Evolutionary conservation across 345 rosid genomes (phyloP), one percentile per base, ranked within the genome.

Genomic region (Citrus sp.): DNA sequence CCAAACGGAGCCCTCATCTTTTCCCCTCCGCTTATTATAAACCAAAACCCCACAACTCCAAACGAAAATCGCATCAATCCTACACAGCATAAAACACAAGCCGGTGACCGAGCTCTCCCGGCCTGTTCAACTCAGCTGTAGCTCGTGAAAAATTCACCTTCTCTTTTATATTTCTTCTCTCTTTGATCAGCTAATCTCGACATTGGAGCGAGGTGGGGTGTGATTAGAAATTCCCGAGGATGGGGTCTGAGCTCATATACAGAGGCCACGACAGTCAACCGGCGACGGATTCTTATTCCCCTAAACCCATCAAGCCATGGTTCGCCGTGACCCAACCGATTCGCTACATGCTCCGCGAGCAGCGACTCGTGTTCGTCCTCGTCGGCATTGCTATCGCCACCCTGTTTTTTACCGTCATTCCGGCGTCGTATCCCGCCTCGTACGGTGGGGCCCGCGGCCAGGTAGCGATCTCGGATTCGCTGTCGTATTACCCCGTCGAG

Each of bases 371-470:
- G 51, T 94, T 90, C 83, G 89, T 94, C 56, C 87, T 96, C 69
- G 78, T 90, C 77, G 99, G 98, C 95, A 88, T 96, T 87, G 93
- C 89, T 24, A 86, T 96, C 64, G 97, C 98, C 71, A 89, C 97
- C 8, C 70, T 92, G 51, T 79, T 87, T 82, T 96, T 96, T 88
- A 80, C 91, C 22, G 2, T 86, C 67, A 77, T 86, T 77, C 95
- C 98, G 13, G 30, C 84, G 30, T 46, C 84, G 35, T 74, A 86
- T 34, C 77, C 54, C 49, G 62, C 56, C 63, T 67, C 81, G 38
- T 35, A 54, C 32, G 61, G 58, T 0, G 58, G 58, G 2, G 0
- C 35, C 21, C 73, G 66, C 63, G 69, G 67, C 40, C 66, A 81
- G 74, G 10, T 74, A 72, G 75, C 88, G 75, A 35, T 86, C 69